Conservation (phyloP, 2,329 filamentous ascomycete genomes). For the Fusarium anthophilum region DNA sequence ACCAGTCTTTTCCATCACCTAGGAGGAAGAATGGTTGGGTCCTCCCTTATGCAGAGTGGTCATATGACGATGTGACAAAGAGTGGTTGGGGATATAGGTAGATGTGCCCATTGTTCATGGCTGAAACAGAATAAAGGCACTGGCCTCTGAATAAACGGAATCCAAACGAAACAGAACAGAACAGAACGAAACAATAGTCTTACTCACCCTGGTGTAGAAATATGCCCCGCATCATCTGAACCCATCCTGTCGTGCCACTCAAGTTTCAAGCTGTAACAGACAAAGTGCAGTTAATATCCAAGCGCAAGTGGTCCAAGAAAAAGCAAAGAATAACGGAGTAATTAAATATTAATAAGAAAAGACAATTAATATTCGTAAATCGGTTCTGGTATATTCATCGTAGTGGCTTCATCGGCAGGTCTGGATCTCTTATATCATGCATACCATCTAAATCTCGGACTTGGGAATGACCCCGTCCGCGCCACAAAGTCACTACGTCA, state of each 20-base stretch:
- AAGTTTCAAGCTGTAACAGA: constrained; percentile 29
- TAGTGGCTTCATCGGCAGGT: background rate
- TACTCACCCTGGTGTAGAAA: constrained; percentile 32
- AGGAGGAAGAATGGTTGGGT: background rate
- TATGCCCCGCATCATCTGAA: constrained; percentile 34
- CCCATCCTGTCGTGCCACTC: constrained; percentile 40
- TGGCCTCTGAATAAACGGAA: background rate
- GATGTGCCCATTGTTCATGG: background rate
- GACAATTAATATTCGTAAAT: background rate
- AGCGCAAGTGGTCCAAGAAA: background rate
- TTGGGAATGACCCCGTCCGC: constrained; percentile 25
- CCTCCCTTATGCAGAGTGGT: background rate
- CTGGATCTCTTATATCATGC: constrained; percentile 23
- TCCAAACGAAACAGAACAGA: constrained; percentile 12
- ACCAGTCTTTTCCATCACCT: background rate
- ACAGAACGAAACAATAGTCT: constrained; percentile 14
- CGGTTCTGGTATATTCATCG: background rate
- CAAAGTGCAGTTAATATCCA: background rate
- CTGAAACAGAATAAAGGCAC: background rate
- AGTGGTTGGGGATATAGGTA: background rate
- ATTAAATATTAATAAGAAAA: background rate
- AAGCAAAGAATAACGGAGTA: background rate
- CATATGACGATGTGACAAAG: constrained; percentile 20
- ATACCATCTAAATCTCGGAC: background rate
- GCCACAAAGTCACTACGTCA: constrained; percentile 40